Base-by-base conservation (phyloP, 805 yeast species). In the Hermanozyma aechmeae region DNA sequence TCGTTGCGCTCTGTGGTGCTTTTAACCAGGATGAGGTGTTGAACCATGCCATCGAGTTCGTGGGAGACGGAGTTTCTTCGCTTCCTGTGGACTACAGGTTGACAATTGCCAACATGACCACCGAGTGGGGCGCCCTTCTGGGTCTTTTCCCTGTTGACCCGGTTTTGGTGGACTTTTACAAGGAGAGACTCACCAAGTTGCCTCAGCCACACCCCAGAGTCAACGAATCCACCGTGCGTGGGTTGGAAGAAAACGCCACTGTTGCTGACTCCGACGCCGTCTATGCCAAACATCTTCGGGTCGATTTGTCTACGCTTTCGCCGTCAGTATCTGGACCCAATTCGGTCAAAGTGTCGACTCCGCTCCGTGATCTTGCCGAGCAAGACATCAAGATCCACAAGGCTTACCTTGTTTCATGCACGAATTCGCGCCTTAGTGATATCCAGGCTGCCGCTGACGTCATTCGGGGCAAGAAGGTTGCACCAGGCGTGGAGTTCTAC, bases 321-420 rank as follows among this genome's bases (percentile, higher is more conserved):
- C 96, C 96, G 17, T 81, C 77, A 52, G 75, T 89, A 13, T 82
- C 96, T 0, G 99, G 99, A 13, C 99, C 99, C 40, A 92, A 92
- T 65, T 84, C 96, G 12, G 99, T 92, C 48, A 92, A 92, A 61
- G 71, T 92, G 17, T 78, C 95, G 16, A 84, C 67, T 47, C 71
- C 96, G 0, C 69, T 89, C 31, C 60, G 79, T 23, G 84, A 79
- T 26, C 67, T 92, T 43, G 73, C 94, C 10, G 56, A 66, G 15
- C 71, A 86, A 50, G 64, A 84, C 45, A 68, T 92, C 56, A 71
- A 74, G 41, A 79, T 89, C 45, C 73, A 92, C 64, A 92, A 92
- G 62, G 98, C 98, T 1, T 92, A 92, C 58, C 66, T 92, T 29
- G 98, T 92, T n/a, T 84, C 96, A 4, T 92, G 99, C 62, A 92